These are phyloP conservation scores for Lagenidium giganteum DNA, from an alignment of 352 stramenopile species.

Conservation along the genomic window DNA sequence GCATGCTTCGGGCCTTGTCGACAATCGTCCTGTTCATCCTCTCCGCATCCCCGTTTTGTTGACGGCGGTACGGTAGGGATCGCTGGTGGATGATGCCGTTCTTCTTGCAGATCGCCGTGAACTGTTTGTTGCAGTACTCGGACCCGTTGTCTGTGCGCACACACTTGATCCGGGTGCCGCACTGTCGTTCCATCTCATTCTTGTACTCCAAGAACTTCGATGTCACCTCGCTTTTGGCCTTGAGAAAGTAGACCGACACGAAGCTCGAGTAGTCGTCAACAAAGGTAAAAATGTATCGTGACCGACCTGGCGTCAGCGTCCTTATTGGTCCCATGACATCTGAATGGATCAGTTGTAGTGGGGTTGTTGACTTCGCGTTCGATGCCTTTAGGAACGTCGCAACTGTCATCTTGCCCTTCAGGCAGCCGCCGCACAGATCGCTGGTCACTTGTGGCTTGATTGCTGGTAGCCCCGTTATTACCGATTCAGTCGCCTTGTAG, in stretches of 20 bases:
- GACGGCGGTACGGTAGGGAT: constrained; percentile 18
- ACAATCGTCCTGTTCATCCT: constrained; percentile 16
- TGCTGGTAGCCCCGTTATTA: constrained; percentile 4
- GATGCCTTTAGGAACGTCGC: constrained; percentile 5
- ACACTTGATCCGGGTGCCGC: constrained; percentile 10
- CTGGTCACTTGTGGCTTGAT: background rate
- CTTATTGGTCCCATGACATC: constrained; percentile 17
- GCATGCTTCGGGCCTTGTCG: constrained; percentile 11
- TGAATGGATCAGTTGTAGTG: constrained; percentile 15
- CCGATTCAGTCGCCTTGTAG: background rate
- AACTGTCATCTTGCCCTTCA: constrained; percentile 10
- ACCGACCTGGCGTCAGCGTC: constrained; percentile 8
- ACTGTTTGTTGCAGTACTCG: constrained; percentile 20
- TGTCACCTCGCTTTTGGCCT: constrained; percentile 15
- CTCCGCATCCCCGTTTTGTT: constrained; percentile 17
- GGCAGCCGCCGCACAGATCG: constrained; percentile 12
- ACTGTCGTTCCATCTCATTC: constrained; percentile 14
- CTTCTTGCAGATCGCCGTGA: constrained; percentile 3
- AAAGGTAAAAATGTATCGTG: constrained; percentile 8
- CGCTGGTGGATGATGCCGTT: constrained; percentile 20
- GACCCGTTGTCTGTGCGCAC: constrained; percentile 25
- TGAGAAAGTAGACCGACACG: constrained; percentile 16
- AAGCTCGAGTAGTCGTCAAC: constrained; percentile 18
- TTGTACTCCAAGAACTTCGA: constrained; percentile 12
- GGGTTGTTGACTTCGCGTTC: constrained; percentile 12